Percentiles rank a stretch among this genome's conserved stretches.
phyloP scores from a whole-genome alignment of 2,329 filamentous ascomycete species.

The Chlorencoelia australis region DNA sequence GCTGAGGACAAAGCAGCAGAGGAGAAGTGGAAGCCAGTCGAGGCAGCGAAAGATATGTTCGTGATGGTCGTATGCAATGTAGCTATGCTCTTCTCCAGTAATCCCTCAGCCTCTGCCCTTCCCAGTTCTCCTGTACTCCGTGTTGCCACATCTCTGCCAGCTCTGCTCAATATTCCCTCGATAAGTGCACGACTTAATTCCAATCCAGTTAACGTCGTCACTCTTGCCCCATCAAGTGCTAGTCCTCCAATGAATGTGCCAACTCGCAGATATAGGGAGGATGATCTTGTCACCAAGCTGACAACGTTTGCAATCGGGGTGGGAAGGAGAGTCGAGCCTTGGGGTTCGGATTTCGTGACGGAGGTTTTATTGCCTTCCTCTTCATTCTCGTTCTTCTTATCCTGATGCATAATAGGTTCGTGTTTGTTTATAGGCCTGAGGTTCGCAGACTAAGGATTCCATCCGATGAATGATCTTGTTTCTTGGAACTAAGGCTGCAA shows the following conservation, averaged over 20 bases:
- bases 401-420: too few relatives aligned
- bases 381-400: too few relatives aligned
- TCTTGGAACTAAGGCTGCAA: too few relatives aligned
- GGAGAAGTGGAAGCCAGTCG: conserved; percentile 49
- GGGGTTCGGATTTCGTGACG: too few relatives aligned
- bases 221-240: conserved; percentile 28
- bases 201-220: conserved; percentile 29
- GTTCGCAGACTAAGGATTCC: too few relatives aligned
- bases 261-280: conserved; percentile 37
- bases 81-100: conserved; percentile 47
- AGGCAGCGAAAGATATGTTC: conserved; percentile 50
- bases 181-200: conserved; percentile 30
- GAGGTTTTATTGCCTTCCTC: too few relatives aligned
- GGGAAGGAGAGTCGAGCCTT: conserved; percentile 43
- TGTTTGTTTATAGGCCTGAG: too few relatives aligned
- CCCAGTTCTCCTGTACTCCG: conserved; percentile 32
- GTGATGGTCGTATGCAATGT: conserved; percentile 47
- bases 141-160: conserved; percentile 27
- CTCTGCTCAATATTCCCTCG: conserved; percentile 29
- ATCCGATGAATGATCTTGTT: too few relatives aligned
- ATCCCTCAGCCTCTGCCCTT: conserved; percentile 42
- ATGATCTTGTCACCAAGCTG: conserved; percentile 50
- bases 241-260: conserved; percentile 29
- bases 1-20: conserved; percentile 43
- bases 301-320: conserved; percentile 46